Evolutionary conservation across 2,329 filamentous ascomycete genomes (phyloP).

Genomic region (Sporothrix dimorphospora): DNA sequence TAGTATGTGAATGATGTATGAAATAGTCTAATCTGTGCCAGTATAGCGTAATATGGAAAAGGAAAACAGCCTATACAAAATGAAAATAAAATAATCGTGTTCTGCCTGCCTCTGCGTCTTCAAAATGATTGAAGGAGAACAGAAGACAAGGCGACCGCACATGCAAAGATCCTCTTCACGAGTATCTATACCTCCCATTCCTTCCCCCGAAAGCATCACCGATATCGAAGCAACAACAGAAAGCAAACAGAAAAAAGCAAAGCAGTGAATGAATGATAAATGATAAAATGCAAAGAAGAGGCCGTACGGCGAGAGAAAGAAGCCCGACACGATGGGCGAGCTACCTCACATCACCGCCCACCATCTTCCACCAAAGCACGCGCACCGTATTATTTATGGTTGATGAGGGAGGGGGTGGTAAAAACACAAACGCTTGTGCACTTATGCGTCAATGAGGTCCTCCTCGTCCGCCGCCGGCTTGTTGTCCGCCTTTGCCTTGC

Average conservation of each 20-base stretch:
- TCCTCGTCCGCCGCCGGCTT: conserved; percentile 42
- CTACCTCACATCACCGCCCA: background rate
- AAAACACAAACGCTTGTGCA: background rate
- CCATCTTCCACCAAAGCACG: background rate
- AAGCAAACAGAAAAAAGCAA: background rate
- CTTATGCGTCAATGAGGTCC: conserved; percentile 45
- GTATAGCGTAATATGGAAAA: conserved; percentile 17
- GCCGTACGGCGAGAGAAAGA: background rate
- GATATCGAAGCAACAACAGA: background rate
- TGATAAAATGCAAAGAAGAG: background rate
- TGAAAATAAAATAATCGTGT: background rate
- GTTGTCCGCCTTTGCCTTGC: conserved; percentile 59
- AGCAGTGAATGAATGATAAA: background rate
- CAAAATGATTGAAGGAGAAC: background rate
- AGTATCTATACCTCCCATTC: background rate
- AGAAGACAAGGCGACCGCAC: background rate
- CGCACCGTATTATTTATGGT: conserved; percentile 17
- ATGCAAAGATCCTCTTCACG: background rate
- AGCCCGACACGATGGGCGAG: background rate
- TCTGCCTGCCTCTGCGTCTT: conserved; percentile 1
- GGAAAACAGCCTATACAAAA: conserved; percentile 27
- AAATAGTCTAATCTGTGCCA: conserved; percentile 29
- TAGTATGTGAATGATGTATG: background rate
- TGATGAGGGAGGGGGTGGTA: background rate
- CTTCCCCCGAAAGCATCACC: background rate